These are phyloP conservation scores for Aspergillus persii DNA, from an alignment of 2,329 filamentous ascomycete genomes.

Conservation along the genomic window DNA sequence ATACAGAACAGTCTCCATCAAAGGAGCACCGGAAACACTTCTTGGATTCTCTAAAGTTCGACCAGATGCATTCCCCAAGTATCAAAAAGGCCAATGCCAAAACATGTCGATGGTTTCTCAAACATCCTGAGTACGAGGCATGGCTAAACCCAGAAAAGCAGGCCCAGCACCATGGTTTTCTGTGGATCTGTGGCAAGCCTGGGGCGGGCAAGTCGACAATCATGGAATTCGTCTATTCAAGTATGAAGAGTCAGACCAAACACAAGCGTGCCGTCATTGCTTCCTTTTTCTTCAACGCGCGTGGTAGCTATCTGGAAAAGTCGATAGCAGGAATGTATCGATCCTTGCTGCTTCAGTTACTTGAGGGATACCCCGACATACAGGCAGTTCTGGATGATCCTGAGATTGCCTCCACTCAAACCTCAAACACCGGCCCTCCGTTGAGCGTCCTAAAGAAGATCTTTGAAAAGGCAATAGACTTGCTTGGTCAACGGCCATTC, in stretches of 20 bases:
- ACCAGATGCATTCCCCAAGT: slow-evolving; percentile 40
- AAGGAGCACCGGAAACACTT: slow-evolving; percentile 5
- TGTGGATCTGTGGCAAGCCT: slow-evolving; percentile 43
- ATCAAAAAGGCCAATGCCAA: slow-evolving; percentile 38
- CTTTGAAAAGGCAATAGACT: slow-evolving; percentile 9
- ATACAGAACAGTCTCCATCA: neutral
- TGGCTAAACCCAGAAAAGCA: slow-evolving; percentile 37
- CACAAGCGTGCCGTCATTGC: slow-evolving; percentile 27
- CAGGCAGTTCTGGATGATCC: slow-evolving; percentile 15
- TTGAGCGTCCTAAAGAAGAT: slow-evolving; percentile 21
- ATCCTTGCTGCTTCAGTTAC: slow-evolving; percentile 27
- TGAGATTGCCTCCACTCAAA: neutral
- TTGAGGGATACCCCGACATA: slow-evolving; percentile 21
- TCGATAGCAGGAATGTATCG: slow-evolving; percentile 27
- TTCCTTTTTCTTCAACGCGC: slow-evolving; percentile 32
- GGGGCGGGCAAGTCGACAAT: slow-evolving; percentile 39
- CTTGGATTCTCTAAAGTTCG: slow-evolving; percentile 36
- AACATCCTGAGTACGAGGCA: slow-evolving; percentile 30
- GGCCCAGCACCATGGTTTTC: slow-evolving; percentile 26
- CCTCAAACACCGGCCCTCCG: slow-evolving; percentile 2
- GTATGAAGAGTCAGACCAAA: slow-evolving; percentile 35
- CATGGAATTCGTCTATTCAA: slow-evolving; percentile 45
- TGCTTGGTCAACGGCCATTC: slow-evolving; percentile 16
- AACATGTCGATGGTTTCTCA: slow-evolving; percentile 47
- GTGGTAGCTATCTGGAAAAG: slow-evolving; percentile 22